Evolutionary conservation across 139 green algal species (phyloP), one percentile per base, ranked within the genome.

Genomic region (Micractinium sp.): DNA sequence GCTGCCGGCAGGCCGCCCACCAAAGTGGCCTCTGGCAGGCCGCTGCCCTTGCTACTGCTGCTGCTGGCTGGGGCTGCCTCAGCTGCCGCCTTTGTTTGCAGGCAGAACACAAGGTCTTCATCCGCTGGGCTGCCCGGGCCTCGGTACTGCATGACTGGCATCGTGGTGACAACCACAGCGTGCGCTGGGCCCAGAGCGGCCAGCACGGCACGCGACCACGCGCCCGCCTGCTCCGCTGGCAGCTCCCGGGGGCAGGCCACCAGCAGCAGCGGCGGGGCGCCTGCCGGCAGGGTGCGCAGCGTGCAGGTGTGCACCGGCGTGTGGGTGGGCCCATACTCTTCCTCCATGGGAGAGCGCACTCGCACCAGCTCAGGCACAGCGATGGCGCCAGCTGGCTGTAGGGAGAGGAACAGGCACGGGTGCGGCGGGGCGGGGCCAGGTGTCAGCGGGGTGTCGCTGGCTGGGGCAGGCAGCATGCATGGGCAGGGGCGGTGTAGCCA

Each of bases 101-200:
- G 82, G 16, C 38, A 77, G 20, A 88, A 92, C 3, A 92, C 74
- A 1, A 92, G 39, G 39, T 89, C 77, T 25, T 92, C 60, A 15
- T 92, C 89, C 15, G 89, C 74, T 16, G 89, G 85, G 83, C 69
- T 81, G 61, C 89, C 89, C 12, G 89, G 85, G 7, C 89, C 89
- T 31, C 89, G 38, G n/a, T 92, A 92, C 23, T 81, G 36, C 89
- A 92, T 92, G 0, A 71, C 87, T 2, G 77, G 82, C 73, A 92
- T 61, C 13, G 89, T 87, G 56, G 19, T 29, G 15, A 25, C 85
- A 38, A 87, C 74, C 35, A 83, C 61, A 56, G 69, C 35, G 19
- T 18, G 29, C 3, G 3, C 18, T 2, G 88, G 88, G n/a, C 33
- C 38, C 39, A 91, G 66, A 41, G 27, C 88, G 1, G 69, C 71